phyloP scores from a whole-genome alignment of 371 early-diverging fungal genomes.

The Mortierella polycephala region DNA sequence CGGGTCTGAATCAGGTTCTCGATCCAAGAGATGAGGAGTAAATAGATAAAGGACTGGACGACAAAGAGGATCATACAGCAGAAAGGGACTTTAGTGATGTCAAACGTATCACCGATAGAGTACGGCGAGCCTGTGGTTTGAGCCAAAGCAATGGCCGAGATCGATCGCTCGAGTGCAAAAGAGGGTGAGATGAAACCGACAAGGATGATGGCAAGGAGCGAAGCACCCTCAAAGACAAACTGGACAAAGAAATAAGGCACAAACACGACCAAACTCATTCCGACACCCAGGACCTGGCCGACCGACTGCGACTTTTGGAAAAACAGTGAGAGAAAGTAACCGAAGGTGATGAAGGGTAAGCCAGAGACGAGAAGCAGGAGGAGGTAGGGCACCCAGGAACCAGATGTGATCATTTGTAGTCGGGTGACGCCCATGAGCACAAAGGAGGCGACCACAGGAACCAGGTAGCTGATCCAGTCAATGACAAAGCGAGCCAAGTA shows the following conservation, averaged over 20 bases:
- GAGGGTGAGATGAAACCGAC: conserved; percentile 47
- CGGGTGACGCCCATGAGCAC: conserved; percentile 28
- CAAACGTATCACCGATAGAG: conserved; percentile 41
- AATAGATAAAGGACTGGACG: conserved; percentile 24
- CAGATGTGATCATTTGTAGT: conserved; percentile 46
- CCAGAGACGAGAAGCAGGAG: conserved; percentile 46
- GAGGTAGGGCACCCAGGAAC: conserved; percentile 46
- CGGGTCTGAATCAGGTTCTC: conserved; percentile 49
- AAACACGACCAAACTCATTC: conserved; percentile 52
- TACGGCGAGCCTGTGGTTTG: conserved; percentile 30
- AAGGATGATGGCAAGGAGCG: conserved; percentile 28
- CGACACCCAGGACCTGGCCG: conserved; percentile 53
- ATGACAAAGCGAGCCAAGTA: conserved; percentile 48
- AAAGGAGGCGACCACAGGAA: conserved; percentile 42
- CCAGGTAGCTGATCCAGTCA: conserved; percentile 36
- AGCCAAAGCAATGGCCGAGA: conserved; percentile 43
- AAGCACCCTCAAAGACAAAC: conserved; percentile 50
- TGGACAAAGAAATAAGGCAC: conserved; percentile 57
- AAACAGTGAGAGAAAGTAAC: conserved; percentile 48
- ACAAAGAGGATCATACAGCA: conserved; percentile 46
- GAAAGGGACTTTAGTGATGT: conserved; percentile 33
- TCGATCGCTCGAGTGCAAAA: conserved; percentile 55
- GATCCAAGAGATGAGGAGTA: conserved; percentile 33
- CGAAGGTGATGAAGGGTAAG: conserved; percentile 39
- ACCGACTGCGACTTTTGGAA: conserved; percentile 48